Evolutionary conservation across 495 filamentous ascomycete genomes (phyloP), one percentile per base, ranked within the genome.

Genomic region (Lophiostoma macrostomum): DNA sequence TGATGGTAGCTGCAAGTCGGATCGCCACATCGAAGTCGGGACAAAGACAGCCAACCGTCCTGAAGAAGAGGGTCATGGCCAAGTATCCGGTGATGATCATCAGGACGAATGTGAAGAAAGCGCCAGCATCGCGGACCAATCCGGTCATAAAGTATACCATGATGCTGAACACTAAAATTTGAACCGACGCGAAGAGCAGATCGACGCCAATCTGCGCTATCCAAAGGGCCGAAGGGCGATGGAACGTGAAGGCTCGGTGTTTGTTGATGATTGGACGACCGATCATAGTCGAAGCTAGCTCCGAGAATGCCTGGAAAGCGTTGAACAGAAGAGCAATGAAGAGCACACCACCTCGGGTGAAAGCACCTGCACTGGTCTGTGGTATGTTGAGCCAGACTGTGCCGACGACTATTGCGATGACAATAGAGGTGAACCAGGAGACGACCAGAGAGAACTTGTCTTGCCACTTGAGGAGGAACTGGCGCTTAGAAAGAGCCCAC

Each of bases 11-110:
- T 2, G 84, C 88, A 61, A 88, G 86, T 28, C 64, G 56, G 63
- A 90, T 86, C 7, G 88, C 88, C 40, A 86, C 89, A 60, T 93
- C 88, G 53, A 93, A 93, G 55, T 89, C 86, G 0, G 88, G 86
- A 50, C 85, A 86, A 11, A 93, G 47, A 60, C 86, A 90, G 16
- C 82, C 87, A 11, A 90, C 78, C 0, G 85, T 87, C 53, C 87
- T 72, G 77, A 90, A 90, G 62, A 87, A 84, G 5, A 90, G 74
- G 0, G 87, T 88, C 84, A 90, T 89, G 3, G 81, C 79, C 31
- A 88, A 71, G 56, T 90, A 90, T 3, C 81, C 84, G 2, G 75
- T 77, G 4, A 88, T 68, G 34, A 90, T 82, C 43, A 90, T 66
- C 42, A 91, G 69, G 47, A 79, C 78, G 61, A 88, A 91, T n/a